Base-by-base conservation (phyloP, 129 eudicot genomes). In the Pseudognaphalium luteoalbum region DNA sequence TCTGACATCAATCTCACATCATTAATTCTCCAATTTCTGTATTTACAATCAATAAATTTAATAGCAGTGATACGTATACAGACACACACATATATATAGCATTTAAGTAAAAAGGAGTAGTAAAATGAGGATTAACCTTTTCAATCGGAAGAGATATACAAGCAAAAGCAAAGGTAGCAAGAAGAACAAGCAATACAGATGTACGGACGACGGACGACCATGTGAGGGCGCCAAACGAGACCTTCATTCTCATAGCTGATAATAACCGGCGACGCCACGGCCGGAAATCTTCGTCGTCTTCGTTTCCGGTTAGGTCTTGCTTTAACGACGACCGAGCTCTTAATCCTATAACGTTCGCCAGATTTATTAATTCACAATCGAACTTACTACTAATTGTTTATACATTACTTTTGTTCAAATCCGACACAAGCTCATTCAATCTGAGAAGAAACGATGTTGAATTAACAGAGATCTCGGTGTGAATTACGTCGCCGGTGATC, bases 331-430 rank as follows among this genome's bases (percentile, higher is more conserved):
- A 84, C 82, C 96, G 80, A 37, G 92, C 91, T 89, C 97, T 85
- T 77, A 91, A 80, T 74, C 92, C 96, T 63, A 82, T 87, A 66
- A 79, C 84, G 82, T 81, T 91, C 86, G 91, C 97, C 97, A 91
- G 94, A 86, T 86, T 71, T 56, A 25, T 71, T 56, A 25, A 22
- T 71, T 78, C 66, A 39, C 60, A 29, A 39, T 59, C 20, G 19
- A 59, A 78, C 66, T 78, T 33, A 21, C 34, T 39, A 10, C 39
- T 12, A 63, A 28, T 62, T 12, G 4, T 14, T 47, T 47, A 37
- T 20, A 61, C 82, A 70, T 60, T 3, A 70, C 22, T 17, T 39
- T 37, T 33, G 60, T 28, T 56, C 68, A 34, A 57, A 68, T 68
- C 34, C 68, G 19, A 17, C 14, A 47, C 54, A 14, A 14, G 14